Evolutionary conservation across 2,329 filamentous ascomycete genomes (phyloP).

Genomic region (Verticillium albo-atrum): DNA sequence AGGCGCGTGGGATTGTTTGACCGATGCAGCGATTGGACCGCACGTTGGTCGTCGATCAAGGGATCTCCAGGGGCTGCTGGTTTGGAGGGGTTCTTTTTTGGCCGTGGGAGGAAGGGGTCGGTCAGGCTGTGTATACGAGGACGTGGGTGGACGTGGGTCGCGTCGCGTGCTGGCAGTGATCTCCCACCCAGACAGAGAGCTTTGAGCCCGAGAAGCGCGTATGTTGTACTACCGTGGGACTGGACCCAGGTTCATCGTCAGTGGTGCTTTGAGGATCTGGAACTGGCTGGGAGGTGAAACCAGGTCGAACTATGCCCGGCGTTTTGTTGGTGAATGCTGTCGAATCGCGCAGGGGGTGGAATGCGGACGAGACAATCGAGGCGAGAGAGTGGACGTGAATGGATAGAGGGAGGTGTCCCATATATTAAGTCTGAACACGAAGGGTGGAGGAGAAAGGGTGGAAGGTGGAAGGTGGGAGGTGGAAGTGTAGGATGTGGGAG

Average conservation of each 20-base stretch:
- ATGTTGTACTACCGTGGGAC: background rate
- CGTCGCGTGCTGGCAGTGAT: background rate
- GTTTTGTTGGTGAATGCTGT: background rate
- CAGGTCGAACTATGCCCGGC: background rate
- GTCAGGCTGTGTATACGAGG: too few relatives aligned
- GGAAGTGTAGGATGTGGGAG: conserved; percentile 10
- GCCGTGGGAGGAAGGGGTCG: background rate
- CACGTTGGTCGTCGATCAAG: background rate
- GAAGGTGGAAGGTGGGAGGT: conserved; percentile 10
- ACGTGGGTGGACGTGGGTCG: background rate
- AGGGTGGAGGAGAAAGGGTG: conserved; percentile 1
- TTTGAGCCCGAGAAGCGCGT: background rate
- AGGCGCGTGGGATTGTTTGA: background rate
- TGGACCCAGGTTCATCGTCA: background rate
- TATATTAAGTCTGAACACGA: background rate
- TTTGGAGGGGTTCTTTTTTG: background rate
- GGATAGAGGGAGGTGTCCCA: background rate
- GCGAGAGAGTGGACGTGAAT: background rate
- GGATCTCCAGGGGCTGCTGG: background rate
- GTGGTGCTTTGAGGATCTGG: background rate
- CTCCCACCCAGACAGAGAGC: too few relatives aligned
- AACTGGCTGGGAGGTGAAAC: background rate
- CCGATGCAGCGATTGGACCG: background rate
- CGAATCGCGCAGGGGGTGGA: background rate
- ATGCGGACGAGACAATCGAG: background rate